A percentile compares a stretch with the other conserved stretches of the same genome.
These are phyloP conservation scores for Tritrichomonas foetus DNA, from an alignment of 208 protist species.

Conservation along the genomic window DNA sequence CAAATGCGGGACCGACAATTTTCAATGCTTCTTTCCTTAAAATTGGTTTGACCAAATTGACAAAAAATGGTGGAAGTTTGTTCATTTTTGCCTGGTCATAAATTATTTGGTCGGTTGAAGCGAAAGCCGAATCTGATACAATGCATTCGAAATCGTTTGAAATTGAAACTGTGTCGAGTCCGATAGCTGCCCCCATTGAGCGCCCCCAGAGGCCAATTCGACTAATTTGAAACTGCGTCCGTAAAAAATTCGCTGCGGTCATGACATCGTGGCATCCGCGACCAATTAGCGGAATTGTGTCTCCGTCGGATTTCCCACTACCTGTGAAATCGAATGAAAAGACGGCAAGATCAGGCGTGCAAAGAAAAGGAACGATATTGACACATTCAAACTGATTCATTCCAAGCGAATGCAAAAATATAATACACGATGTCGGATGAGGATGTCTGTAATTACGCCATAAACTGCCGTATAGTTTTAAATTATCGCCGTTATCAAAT, in stretches of 20 bases:
- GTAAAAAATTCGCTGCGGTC: not conserved
- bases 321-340: conserved; percentile 29
- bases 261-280: not conserved
- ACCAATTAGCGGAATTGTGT: not conserved
- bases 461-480: not conserved
- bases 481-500: not conserved
- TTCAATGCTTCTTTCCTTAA: not conserved
- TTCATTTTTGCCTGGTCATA: not conserved
- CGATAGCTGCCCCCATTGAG: not conserved
- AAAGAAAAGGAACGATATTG: not conserved
- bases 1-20: not conserved
- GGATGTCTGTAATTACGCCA: not conserved
- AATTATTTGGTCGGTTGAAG: not conserved
- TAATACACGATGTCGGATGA: not conserved
- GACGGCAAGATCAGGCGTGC: not conserved
- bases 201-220: not conserved
- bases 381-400: not conserved
- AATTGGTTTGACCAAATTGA: not conserved
- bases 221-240: not conserved
- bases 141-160: not conserved
- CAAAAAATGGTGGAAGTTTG: not conserved
- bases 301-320: not conserved
- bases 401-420: not conserved
- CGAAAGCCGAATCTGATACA: conserved; percentile 23
- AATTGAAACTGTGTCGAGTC: not conserved